These are phyloP conservation scores for Cephaloascus fragrans DNA, from an alignment of 805 yeast species.

Conservation along the genomic window DNA sequence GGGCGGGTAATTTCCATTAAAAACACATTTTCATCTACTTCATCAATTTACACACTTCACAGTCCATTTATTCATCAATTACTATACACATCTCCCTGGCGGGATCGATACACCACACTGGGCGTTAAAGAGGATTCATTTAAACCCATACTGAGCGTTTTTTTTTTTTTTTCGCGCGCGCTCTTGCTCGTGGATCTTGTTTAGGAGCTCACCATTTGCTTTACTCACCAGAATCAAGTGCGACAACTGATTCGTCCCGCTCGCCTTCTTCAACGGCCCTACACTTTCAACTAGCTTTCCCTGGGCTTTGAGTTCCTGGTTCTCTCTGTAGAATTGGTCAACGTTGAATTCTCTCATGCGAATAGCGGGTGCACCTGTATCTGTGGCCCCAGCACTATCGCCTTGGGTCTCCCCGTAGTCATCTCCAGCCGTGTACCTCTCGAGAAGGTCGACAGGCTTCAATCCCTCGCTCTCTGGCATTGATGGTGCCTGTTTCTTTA, in stretches of 20 bases:
- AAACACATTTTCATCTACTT: too few relatives aligned
- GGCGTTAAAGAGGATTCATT: not conserved
- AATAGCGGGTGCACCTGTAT: too few relatives aligned
- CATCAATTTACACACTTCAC: too few relatives aligned
- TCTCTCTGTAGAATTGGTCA: not conserved
- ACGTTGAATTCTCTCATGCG: not conserved
- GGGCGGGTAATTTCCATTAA: not conserved
- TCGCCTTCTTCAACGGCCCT: not conserved
- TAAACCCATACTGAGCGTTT: not conserved
- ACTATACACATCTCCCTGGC: too few relatives aligned
- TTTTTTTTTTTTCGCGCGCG: not conserved
- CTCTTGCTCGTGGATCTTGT: not conserved
- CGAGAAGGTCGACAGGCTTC: too few relatives aligned
- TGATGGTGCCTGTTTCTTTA: too few relatives aligned
- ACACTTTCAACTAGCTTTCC: not conserved
- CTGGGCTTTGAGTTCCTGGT: not conserved
- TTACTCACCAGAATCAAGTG: not conserved
- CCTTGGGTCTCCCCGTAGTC: too few relatives aligned
- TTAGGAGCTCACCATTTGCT: not conserved
- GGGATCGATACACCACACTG: too few relatives aligned
- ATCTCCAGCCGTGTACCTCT: too few relatives aligned
- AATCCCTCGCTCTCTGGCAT: too few relatives aligned
- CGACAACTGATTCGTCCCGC: not conserved
- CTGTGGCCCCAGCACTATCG: too few relatives aligned
- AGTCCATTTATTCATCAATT: too few relatives aligned